phyloP scores from a whole-genome alignment of 768 basidiomycete genomes.

The Sistotremastrum suecicum region DNA sequence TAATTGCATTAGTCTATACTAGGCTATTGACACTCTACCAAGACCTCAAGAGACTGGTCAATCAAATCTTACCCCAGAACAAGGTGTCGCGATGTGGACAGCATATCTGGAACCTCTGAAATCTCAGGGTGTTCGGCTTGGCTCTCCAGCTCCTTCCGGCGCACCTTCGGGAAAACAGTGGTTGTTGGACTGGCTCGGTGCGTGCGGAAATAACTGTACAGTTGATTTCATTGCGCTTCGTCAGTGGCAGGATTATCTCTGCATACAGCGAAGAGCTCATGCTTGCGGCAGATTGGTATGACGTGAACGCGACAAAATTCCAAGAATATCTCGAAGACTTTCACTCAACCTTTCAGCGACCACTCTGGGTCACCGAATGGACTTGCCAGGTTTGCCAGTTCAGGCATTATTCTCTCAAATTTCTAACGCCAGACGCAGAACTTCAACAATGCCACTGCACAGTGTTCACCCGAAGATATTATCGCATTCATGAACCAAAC shows the following conservation, averaged over 20 bases:
- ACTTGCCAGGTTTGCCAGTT: constrained; percentile 25
- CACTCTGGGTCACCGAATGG: constrained; percentile 52
- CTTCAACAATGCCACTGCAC: constrained; percentile 21
- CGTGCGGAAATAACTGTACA: constrained; percentile 35
- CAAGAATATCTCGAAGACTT: constrained; percentile 36
- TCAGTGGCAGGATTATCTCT: constrained; percentile 13
- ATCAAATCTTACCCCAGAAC: constrained; percentile 32
- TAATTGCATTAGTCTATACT: not conserved
- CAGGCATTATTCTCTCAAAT: constrained; percentile 2
- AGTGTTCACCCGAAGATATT: constrained; percentile 33
- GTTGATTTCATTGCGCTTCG: constrained; percentile 45
- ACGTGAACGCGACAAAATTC: constrained; percentile 38
- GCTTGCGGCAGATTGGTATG: constrained; percentile 33
- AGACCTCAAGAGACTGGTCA: constrained; percentile 28
- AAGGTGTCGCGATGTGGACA: constrained; percentile 39
- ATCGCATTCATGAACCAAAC: constrained; percentile 35
- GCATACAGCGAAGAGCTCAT: not conserved
- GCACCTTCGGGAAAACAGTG: constrained; percentile 39
- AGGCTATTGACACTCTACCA: not conserved
- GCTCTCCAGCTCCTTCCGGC: constrained; percentile 39
- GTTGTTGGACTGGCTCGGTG: constrained; percentile 36
- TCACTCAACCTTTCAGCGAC: constrained; percentile 33
- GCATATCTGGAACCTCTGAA: constrained; percentile 36
- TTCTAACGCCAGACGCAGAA: constrained; percentile 18
- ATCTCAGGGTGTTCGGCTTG: constrained; percentile 29